phyloP scores from a whole-genome alignment of 257 asterid species.

The Jacaranda copaia region DNA sequence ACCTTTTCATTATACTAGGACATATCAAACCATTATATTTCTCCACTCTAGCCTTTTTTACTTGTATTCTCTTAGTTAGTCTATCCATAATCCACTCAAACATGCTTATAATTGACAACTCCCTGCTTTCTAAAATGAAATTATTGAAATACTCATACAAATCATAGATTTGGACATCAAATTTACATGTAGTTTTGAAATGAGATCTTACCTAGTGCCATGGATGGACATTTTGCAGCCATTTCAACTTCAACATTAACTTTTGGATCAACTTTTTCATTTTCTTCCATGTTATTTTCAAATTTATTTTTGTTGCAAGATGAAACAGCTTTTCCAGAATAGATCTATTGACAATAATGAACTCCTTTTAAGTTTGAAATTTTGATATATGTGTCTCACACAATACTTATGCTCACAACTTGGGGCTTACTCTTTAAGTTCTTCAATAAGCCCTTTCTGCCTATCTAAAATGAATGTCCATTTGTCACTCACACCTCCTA shows the following conservation, averaged over 20 bases:
- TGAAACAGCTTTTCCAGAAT: not conserved
- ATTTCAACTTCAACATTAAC: not conserved
- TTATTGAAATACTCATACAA: not conserved
- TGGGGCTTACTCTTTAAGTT: not conserved
- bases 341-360: too few species aligned
- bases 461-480: conserved; percentile 9
- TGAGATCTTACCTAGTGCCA: not conserved
- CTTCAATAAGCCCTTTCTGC: not conserved
- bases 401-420: not conserved
- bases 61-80: not conserved
- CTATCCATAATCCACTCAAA: not conserved
- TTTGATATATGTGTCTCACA: not conserved
- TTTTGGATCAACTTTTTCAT: not conserved
- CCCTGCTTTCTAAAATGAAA: too few species aligned
- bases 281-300: too few species aligned
- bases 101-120: not conserved
- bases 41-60: not conserved
- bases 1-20: too few species aligned
- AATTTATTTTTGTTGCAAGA: not conserved
- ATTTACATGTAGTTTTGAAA: not conserved
- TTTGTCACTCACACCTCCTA: not conserved
- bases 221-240: not conserved
- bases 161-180: not conserved
- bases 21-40: not conserved
- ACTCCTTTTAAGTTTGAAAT: too few species aligned